Evolutionary conservation across 139 green algal genomes (phyloP), one percentile per base, ranked within the genome.

Genomic region (Chlamydomonas eustigma): DNA sequence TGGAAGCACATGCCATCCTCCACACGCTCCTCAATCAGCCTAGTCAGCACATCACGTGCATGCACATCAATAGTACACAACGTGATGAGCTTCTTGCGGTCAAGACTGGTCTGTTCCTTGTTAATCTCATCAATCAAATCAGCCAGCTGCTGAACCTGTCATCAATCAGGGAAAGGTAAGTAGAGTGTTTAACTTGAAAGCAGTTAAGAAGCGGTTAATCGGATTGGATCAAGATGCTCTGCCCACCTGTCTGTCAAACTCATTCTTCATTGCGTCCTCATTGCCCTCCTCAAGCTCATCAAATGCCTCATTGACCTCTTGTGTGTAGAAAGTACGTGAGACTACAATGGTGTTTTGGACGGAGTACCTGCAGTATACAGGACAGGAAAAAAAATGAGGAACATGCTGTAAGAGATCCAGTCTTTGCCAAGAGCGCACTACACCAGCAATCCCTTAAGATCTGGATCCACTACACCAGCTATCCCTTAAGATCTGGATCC

Each of bases 21-120:
- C 4, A 93, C 89, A 25, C 89, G 81, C 78, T 97, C 93, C 5
- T 97, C 82, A 64, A 90, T 86, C 50, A 97, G 86, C 25, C 91
- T 84, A 79, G 91, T 85, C 37, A 97, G 84, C 22, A 98, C 92
- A 52, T 98, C 93, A 31, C 93, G 88, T 1, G 92, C 91, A 73
- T 98, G 93, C 70, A 97, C 94, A 71, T 98, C 93, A 68, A 98
- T 93, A 1, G 93, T 98, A 81, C 93, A 97, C 69, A 98, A 88
- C 8, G 92, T 97, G 84, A 98, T 95, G 68, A 97, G 88, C 89
- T 95, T 96, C 83, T 94, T 94, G 72, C 93, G 89, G 68, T 97
- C 92, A 71, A 91, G 88, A 37, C 81, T 88, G 37, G 74, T 89
- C 34, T 97, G 85, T 33, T 91, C 80, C 51, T 81, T 88, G 80